Evolutionary conservation across 2,329 filamentous ascomycete genomes (phyloP), one percentile per base, ranked within the genome.

Genomic region (Aspergillus melleus): DNA sequence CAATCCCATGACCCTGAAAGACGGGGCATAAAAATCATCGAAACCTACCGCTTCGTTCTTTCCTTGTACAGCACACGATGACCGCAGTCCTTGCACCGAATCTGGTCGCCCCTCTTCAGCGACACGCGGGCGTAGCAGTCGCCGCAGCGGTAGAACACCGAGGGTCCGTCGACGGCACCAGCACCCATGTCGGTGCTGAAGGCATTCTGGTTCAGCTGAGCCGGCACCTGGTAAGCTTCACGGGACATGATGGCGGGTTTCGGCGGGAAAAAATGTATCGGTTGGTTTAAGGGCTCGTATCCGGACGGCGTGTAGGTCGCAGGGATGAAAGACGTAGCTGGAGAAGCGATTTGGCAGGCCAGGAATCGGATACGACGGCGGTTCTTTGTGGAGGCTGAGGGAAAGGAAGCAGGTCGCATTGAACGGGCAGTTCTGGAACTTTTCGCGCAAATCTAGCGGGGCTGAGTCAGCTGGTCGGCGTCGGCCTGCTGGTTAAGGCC

Each of bases 21-120:
- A 19, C 50, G 19, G 49, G 36, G 26, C 4, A 32, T 42, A 30
- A 12, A 51, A 12, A 22, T 6, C 11, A 22, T 6, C 11, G 49
- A 29, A 16, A 80, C 89, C 78, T 76, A 97, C 95, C 95, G 87
- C 84, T 96, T 97, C 49, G 95, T 99, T 74, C 95, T 82, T 86
- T 97, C 91, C 86, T 99, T 99, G 80, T 98, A 98, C 67, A 99
- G 80, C 62, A 99, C 92, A 66, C 95, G 88, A 72, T 96, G 95
- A 8, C 95, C 95, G 77, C 95, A 99, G 79, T 93, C 90, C 77
- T 91, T 90, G 83, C 92, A 96, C 29, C 91, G 85, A 67, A 96
- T 94, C 36, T 89, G 88, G 70, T 95, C 91, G 63, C 87, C 89
- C 67, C 88, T 86, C 77, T 90, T 89, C 68, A 96, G 81, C 19